Percentiles rank a stretch among this genome's conserved stretches.
Evolutionary conservation across 2,329 filamentous ascomycete genomes (phyloP).

Genomic region (Diaporthe vaccinii): DNA sequence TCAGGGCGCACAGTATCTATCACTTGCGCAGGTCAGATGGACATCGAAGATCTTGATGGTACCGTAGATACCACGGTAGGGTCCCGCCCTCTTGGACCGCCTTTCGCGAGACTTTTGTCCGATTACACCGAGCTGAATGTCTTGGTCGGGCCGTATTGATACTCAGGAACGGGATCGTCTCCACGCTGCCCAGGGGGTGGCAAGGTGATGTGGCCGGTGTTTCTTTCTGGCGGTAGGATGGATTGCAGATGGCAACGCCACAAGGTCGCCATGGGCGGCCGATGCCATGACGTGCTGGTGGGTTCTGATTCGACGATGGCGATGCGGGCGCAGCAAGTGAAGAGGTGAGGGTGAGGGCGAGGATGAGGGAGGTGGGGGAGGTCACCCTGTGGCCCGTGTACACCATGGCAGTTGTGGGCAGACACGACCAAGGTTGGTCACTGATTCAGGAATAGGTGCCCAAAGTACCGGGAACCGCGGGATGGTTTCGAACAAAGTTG

Average conservation of each 20-base stretch:
- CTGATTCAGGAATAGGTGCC: conserved; percentile 26
- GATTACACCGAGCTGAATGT: conserved; percentile 11
- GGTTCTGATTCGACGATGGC: conserved; percentile 24
- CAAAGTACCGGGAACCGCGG: conserved; percentile 30
- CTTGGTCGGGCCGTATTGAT: not conserved
- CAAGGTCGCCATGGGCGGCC: conserved; percentile 12
- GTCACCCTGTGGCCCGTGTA: not conserved
- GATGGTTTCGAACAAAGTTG: conserved; percentile 16
- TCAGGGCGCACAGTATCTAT: not conserved
- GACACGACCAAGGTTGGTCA: not conserved
- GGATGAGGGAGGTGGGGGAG: not conserved
- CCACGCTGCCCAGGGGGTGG: not conserved
- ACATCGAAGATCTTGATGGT: conserved; percentile 17
- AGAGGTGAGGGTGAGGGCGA: not conserved
- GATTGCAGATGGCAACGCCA: conserved; percentile 23
- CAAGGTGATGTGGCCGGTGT: not conserved
- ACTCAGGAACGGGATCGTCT: not conserved
- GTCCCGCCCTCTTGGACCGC: not conserved
- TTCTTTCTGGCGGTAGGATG: not conserved
- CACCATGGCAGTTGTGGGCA: not conserved
- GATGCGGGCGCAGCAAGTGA: not conserved
- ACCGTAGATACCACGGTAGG: not conserved
- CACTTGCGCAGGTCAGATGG: not conserved
- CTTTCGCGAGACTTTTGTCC: not conserved
- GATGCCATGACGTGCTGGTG: conserved; percentile 28